phyloP scores from a whole-genome alignment of 495 filamentous ascomycete species.

The Penicillium flavigenum region DNA sequence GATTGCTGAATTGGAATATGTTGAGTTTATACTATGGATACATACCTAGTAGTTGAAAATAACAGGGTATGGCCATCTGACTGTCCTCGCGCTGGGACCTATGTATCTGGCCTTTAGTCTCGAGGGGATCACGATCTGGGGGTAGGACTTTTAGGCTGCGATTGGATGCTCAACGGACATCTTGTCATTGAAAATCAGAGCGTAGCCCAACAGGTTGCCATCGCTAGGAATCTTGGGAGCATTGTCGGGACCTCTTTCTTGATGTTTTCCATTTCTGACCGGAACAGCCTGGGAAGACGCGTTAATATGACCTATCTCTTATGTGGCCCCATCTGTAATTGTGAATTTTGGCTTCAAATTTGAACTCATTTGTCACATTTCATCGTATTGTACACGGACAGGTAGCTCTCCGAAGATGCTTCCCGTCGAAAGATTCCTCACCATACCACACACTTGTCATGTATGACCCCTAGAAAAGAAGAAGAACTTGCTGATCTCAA shows the following conservation, averaged over 20 bases:
- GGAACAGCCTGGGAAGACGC: not conserved
- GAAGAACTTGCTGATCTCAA: not conserved
- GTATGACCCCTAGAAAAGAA: not conserved
- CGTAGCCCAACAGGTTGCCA: too few relatives aligned
- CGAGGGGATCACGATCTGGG: not conserved
- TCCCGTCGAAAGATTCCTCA: not conserved
- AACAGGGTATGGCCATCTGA: not conserved
- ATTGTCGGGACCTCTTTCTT: not conserved
- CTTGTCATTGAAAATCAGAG: too few relatives aligned
- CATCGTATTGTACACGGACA: not conserved
- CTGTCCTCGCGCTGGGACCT: not conserved
- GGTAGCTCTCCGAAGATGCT: not conserved
- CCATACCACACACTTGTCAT: not conserved
- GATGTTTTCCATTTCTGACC: not conserved
- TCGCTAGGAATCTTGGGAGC: too few relatives aligned
- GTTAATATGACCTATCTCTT: not conserved
- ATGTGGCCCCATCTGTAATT: not conserved
- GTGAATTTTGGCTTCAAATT: not conserved
- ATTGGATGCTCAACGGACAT: too few relatives aligned
- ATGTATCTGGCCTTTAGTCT: not conserved
- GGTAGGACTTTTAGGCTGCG: too few relatives aligned
- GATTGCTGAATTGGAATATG: not conserved
- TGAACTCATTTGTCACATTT: slow-evolving; percentile 10
- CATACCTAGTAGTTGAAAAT: not conserved
- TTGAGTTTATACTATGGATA: not conserved